phyloP scores from a whole-genome alignment of 441 rosid species.

The Biscutella laevigata region DNA sequence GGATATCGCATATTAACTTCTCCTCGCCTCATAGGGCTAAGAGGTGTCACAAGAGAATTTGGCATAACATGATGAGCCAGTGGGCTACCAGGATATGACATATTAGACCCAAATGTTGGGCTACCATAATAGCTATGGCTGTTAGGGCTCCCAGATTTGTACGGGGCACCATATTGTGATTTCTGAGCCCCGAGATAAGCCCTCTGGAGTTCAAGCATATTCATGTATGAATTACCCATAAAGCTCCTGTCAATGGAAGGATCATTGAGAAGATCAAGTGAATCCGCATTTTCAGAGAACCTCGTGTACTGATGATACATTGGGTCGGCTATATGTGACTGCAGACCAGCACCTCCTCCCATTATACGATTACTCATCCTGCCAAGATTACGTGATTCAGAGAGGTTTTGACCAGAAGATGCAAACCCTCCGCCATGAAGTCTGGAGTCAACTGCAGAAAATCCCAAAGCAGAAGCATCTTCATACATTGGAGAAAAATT shows the following conservation, averaged over 20 bases:
- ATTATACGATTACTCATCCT: constrained; percentile 42
- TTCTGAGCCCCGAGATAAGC: constrained; percentile 66
- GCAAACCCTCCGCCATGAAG: constrained; percentile 42
- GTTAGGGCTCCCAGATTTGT: constrained; percentile 46
- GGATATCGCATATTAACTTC: constrained; percentile 49
- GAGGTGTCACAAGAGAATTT: constrained; percentile 48
- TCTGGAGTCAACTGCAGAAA: constrained; percentile 58
- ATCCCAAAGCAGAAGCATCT: constrained; percentile 54
- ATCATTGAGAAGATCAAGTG: constrained; percentile 44
- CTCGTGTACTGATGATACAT: constrained; percentile 55
- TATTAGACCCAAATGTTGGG: constrained; percentile 45
- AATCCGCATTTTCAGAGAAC: constrained; percentile 47
- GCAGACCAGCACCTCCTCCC: constrained; percentile 39
- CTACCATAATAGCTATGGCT: constrained; percentile 52
- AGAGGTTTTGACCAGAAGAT: constrained; percentile 39
- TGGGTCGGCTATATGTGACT: constrained; percentile 54
- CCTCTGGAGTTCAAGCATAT: constrained; percentile 57
- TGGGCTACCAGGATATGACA: constrained; percentile 67
- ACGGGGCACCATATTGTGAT: constrained; percentile 47
- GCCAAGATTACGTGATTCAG: constrained; percentile 42
- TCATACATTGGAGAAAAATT: constrained; percentile 59
- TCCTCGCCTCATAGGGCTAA: constrained; percentile 58
- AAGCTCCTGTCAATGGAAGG: constrained; percentile 45
- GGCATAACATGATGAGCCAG: constrained; percentile 44
- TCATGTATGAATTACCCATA: constrained; percentile 47